A percentile compares a stretch with the other conserved stretches of the same genome.
Evolutionary conservation across 2,329 filamentous ascomycete species (phyloP).

Genomic region (Dothideomycetidae sp.): DNA sequence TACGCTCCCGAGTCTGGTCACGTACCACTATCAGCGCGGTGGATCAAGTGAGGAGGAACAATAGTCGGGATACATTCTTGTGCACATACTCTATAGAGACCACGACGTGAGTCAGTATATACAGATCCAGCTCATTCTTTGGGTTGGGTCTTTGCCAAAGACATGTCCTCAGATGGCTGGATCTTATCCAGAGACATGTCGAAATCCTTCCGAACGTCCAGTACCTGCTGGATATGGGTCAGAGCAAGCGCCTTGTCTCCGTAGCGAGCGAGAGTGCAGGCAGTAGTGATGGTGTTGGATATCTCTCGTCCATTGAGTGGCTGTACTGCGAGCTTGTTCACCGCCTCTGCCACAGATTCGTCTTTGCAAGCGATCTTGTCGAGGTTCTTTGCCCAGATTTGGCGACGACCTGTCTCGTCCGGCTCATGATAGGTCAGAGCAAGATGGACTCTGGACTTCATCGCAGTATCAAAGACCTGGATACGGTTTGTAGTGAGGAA

Average conservation of each 20-base stretch:
- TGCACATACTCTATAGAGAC: not conserved
- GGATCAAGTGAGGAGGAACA: too few species aligned
- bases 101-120: not conserved
- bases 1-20: not conserved
- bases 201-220: constrained; percentile 10
- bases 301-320: constrained; percentile 13
- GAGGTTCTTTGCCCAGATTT: not conserved
- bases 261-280: constrained; percentile 11
- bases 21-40: not conserved
- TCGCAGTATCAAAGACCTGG: constrained; percentile 24
- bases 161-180: too few species aligned
- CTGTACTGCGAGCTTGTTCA: not conserved
- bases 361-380: not conserved
- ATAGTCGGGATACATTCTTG: too few species aligned
- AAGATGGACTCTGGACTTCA: constrained; percentile 23
- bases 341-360: not conserved
- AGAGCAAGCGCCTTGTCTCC: constrained; percentile 2
- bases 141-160: not conserved
- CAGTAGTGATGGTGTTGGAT: constrained; percentile 12
- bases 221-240: constrained; percentile 8
- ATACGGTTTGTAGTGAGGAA: constrained; percentile 28
- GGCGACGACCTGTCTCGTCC: not conserved
- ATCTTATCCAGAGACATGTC: constrained; percentile 5
- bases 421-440: constrained; percentile 19
- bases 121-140: not conserved